A percentile compares a stretch with the other conserved stretches of the same genome.
Conservation (phyloP, 108 stramenopile species). For the Cyclotella baltica region DNA sequence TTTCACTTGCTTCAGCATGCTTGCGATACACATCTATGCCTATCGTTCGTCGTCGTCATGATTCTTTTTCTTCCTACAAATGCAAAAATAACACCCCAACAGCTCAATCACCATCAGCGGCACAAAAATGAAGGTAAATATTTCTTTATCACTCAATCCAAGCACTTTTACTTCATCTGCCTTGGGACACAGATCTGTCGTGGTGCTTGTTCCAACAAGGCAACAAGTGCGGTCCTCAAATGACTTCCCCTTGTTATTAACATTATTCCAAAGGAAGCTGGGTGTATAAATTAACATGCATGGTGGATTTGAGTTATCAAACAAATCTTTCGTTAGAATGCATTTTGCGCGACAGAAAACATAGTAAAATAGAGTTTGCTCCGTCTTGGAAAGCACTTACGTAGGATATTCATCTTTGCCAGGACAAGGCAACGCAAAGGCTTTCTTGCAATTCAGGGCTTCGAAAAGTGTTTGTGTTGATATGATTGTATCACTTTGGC, state of each 20-base stretch:
- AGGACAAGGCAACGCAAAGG: slow-evolving; percentile 29
- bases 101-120: slow-evolving; percentile 37
- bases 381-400: not conserved
- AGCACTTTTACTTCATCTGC: slow-evolving; percentile 22
- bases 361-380: too few species aligned
- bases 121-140: slow-evolving; percentile 43
- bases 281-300: too few species aligned
- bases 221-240: slow-evolving; percentile 50
- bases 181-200: slow-evolving; percentile 35
- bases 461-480: not conserved
- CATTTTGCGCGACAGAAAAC: too few species aligned
- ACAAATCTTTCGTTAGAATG: too few species aligned
- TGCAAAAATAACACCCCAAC: slow-evolving; percentile 46
- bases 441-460: slow-evolving; percentile 44
- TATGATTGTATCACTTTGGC: too few species aligned
- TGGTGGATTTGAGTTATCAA: too few species aligned
- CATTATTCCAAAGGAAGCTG: slow-evolving; percentile 40
- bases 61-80: slow-evolving; percentile 24
- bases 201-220: slow-evolving; percentile 36
- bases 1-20: too few species aligned
- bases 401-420: slow-evolving; percentile 49
- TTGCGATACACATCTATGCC: too few species aligned
- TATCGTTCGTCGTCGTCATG: not conserved
- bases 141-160: slow-evolving; percentile 27
- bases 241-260: slow-evolving; percentile 15